Percentiles rank a stretch among this genome's conserved stretches.
These are phyloP conservation scores for Eutrema japonicum DNA, from an alignment of 345 rosid species.

Conservation along the genomic window DNA sequence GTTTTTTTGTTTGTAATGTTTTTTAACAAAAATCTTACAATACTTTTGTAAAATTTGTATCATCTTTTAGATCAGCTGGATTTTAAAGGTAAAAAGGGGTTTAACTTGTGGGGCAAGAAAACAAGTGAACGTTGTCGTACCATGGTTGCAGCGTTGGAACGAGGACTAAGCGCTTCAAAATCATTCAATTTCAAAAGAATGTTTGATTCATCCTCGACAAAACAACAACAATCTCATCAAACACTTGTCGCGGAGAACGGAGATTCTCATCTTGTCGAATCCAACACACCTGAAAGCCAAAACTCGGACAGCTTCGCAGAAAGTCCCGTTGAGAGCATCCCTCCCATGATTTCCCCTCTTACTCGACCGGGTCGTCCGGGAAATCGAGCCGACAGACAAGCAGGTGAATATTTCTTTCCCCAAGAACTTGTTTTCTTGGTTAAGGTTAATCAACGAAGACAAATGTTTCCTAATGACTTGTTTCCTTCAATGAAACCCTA, in stretches of 20 bases:
- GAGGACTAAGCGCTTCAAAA: constrained; percentile 54
- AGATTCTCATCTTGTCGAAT: constrained; percentile 42
- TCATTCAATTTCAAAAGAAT: constrained; percentile 55
- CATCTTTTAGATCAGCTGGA: constrained; percentile 41
- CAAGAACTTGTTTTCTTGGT: neutral
- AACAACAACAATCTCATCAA: constrained; percentile 36
- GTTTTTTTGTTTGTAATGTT: neutral
- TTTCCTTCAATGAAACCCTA: neutral
- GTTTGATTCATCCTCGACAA: constrained; percentile 52
- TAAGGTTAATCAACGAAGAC: too few relatives aligned
- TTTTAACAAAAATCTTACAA: neutral
- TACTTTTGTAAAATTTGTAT: constrained; percentile 5
- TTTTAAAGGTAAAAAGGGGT: constrained; percentile 32
- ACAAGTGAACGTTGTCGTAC: constrained; percentile 46
- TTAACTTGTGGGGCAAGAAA: constrained; percentile 45
- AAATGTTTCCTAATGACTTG: neutral
- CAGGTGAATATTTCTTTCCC: constrained; percentile 41
- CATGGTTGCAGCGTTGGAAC: constrained; percentile 72
- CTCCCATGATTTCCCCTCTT: constrained; percentile 42
- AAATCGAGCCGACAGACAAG: constrained; percentile 44
- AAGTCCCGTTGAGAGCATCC: constrained; percentile 36
- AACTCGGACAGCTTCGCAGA: constrained; percentile 36
- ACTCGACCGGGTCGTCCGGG: constrained; percentile 32
- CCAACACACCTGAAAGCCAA: constrained; percentile 44
- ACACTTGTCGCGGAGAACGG: constrained; percentile 31